Evolutionary conservation across 306 rosid genomes (phyloP).

Genomic region (Gynostemma pentaphyllum): DNA sequence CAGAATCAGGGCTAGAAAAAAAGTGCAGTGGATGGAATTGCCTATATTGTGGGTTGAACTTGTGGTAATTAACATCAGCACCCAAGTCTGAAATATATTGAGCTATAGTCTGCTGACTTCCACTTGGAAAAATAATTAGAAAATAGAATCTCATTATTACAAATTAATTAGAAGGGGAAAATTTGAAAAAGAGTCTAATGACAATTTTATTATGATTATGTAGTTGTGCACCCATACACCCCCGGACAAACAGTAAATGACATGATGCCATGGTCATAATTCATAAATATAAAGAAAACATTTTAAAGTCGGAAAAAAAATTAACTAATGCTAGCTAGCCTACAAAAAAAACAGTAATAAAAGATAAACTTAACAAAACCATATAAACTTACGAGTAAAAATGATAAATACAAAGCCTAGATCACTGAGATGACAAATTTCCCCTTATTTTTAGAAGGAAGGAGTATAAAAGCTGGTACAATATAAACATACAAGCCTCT

Average conservation of each 20-base stretch:
- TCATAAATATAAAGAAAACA: background rate
- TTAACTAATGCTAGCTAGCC: background rate
- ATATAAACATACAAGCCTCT: conserved; percentile 30
- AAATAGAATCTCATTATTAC: background rate
- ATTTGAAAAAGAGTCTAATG: background rate
- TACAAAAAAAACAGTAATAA: too few species aligned
- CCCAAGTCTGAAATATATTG: conserved; percentile 59
- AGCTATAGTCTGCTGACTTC: conserved; percentile 51
- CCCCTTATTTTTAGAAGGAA: background rate
- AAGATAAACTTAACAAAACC: background rate
- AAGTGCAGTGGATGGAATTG: conserved; percentile 70
- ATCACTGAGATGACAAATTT: background rate
- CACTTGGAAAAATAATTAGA: conserved; percentile 35
- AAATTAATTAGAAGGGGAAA: background rate
- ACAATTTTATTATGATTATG: background rate
- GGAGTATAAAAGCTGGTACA: background rate
- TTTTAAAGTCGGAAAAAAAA: background rate
- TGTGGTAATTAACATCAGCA: conserved; percentile 74
- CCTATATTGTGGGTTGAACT: conserved; percentile 45
- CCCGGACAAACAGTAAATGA: background rate
- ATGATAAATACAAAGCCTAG: too few species aligned
- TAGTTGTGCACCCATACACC: background rate
- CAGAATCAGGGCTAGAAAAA: conserved; percentile 63
- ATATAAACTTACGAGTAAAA: background rate
- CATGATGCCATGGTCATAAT: background rate